These are phyloP conservation scores for Tylopilus intermedius DNA, from an alignment of 768 basidiomycete species.

Conservation along the genomic window DNA sequence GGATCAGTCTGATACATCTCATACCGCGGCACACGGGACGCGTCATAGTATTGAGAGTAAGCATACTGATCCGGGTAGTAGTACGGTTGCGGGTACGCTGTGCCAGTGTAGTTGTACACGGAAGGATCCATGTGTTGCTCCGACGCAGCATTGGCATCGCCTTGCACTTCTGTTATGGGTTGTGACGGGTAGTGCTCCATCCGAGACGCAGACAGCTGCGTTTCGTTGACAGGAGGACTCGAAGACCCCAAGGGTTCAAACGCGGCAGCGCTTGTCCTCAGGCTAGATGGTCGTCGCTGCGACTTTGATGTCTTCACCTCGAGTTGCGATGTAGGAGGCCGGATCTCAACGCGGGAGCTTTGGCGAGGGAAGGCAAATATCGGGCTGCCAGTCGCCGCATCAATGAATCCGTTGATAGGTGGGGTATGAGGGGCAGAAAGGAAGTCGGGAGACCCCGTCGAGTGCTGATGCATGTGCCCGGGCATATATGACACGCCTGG, in stretches of 20 bases:
- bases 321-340: constrained; percentile 41
- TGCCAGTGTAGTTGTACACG: constrained; percentile 45
- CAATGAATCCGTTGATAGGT: constrained; percentile 58
- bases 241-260: constrained; percentile 43
- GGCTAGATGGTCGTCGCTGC: constrained; percentile 32
- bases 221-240: constrained; percentile 20
- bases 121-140: constrained; percentile 30
- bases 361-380: constrained; percentile 73
- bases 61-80: constrained; percentile 69
- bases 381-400: constrained; percentile 61
- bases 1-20: constrained; percentile 60
- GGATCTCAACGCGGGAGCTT: constrained; percentile 68
- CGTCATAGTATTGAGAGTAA: constrained; percentile 65
- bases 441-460: constrained; percentile 61
- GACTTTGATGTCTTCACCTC: constrained; percentile 23
- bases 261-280: constrained; percentile 48
- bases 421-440: constrained; percentile 55
- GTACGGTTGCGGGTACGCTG: constrained; percentile 55
- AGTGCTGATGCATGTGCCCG: constrained; percentile 58
- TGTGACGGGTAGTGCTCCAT: constrained; percentile 16
- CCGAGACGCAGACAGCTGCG: constrained; percentile 4
- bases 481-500: constrained; percentile 51
- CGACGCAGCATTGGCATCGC: constrained; percentile 14
- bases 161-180: constrained; percentile 8
- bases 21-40: constrained; percentile 60